A percentile compares a stretch with the other conserved stretches of the same genome.
These are phyloP conservation scores for Euphrasia arctica DNA, from an alignment of 305 asterid genomes.

Conservation along the genomic window DNA sequence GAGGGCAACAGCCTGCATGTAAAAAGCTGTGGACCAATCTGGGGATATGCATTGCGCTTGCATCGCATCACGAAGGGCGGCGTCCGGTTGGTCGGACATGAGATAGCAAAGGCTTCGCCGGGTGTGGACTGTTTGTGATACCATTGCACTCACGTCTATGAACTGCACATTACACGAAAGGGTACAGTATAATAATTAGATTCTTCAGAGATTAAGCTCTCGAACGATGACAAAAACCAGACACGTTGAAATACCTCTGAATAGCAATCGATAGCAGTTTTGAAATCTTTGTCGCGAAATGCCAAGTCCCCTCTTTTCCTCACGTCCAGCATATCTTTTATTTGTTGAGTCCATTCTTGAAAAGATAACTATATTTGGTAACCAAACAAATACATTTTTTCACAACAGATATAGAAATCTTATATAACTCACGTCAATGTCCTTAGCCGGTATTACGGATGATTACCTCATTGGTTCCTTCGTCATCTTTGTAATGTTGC, in stretches of 20 bases:
- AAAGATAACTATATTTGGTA: conserved; percentile 64
- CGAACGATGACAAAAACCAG: background rate
- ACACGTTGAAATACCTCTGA: conserved; percentile 59
- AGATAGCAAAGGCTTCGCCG: conserved; percentile 80
- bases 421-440: conserved; percentile 3
- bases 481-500: conserved; percentile 92
- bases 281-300: conserved; percentile 94
- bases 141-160: conserved; percentile 86
- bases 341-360: conserved; percentile 99
- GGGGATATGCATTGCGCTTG: conserved; percentile 88
- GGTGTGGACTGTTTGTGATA: conserved; percentile 79
- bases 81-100: conserved; percentile 89
- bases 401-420: conserved; percentile 21
- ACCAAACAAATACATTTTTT: conserved; percentile 14
- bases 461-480: conserved; percentile 87
- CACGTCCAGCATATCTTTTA: conserved; percentile 97
- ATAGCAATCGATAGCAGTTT: conserved; percentile 85
- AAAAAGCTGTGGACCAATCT: conserved; percentile 91
- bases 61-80: conserved; percentile 93
- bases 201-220: too few relatives aligned
- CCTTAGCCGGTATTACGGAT: conserved; percentile 16
- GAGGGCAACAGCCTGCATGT: conserved; percentile 96
- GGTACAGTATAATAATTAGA: too few relatives aligned
- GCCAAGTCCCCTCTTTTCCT: conserved; percentile 97
- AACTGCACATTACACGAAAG: conserved; percentile 43